Conservation (phyloP, 2,329 filamentous ascomycete genomes). For the Ambrosiella cleistominuta region DNA sequence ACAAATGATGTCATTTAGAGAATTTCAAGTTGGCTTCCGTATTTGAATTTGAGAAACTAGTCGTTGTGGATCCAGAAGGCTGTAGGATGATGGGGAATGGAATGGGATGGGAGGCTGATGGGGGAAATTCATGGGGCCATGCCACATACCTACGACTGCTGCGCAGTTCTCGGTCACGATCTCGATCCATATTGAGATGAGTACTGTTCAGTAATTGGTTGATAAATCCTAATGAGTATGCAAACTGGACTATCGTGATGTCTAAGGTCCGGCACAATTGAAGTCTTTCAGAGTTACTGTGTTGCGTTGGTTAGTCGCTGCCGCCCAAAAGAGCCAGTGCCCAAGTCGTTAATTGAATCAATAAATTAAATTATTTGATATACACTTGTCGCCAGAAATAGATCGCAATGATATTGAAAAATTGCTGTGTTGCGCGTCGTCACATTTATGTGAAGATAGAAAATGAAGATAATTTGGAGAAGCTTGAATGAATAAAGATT, state of each 20-base stretch:
- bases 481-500: neutral
- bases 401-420: neutral
- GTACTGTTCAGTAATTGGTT: constrained; percentile 19
- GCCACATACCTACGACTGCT: constrained; percentile 21
- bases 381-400: neutral
- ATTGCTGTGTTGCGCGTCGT: neutral
- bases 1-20: neutral
- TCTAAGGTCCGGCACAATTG: too few species aligned
- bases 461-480: too few species aligned
- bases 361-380: too few species aligned
- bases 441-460: too few species aligned
- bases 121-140: neutral
- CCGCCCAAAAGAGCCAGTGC: too few species aligned
- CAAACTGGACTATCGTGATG: neutral
- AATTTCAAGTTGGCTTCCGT: neutral
- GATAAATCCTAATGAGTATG: neutral
- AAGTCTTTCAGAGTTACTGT: too few species aligned
- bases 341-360: too few species aligned
- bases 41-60: neutral
- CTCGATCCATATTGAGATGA: constrained; percentile 2
- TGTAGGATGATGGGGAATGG: neutral
- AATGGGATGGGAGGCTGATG: neutral
- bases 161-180: constrained; percentile 20
- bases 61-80: neutral
- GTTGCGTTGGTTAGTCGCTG: too few species aligned